phyloP scores from a whole-genome alignment of 352 stramenopile species.

The Pythium pyrilobum region DNA sequence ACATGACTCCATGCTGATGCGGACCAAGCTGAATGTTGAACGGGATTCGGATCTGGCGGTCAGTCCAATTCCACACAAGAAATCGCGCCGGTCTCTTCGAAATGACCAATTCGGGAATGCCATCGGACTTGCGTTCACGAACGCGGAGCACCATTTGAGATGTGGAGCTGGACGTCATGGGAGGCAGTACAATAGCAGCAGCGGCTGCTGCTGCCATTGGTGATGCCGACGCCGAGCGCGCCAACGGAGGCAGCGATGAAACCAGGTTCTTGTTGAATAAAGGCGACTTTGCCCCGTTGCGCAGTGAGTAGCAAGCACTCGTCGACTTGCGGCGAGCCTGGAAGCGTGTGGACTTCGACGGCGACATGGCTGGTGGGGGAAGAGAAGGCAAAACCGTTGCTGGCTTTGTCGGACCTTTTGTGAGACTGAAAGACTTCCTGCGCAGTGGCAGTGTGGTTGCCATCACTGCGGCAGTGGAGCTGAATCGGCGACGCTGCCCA shows the following conservation, averaged over 20 bases:
- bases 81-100: constrained; percentile 41
- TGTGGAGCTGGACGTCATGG: constrained; percentile 13
- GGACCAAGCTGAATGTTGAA: constrained; percentile 55
- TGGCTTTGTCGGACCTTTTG: constrained; percentile 45
- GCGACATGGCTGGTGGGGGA: not conserved
- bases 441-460: constrained; percentile 37
- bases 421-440: constrained; percentile 65
- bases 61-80: constrained; percentile 60
- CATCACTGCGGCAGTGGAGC: constrained; percentile 27
- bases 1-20: constrained; percentile 73
- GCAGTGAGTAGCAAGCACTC: constrained; percentile 29
- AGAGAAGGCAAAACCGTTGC: not conserved
- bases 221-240: not conserved
- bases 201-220: not conserved
- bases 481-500: constrained; percentile 24
- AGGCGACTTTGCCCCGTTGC: constrained; percentile 4
- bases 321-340: constrained; percentile 50
- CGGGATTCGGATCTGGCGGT: constrained; percentile 46
- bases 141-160: constrained; percentile 58
- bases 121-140: constrained; percentile 38
- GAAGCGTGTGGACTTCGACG: constrained; percentile 9
- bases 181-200: not conserved
- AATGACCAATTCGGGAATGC: constrained; percentile 58
- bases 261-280: not conserved
- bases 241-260: constrained; percentile 6